Conservation (phyloP, 2,329 filamentous ascomycete species). For the Colletotrichum sp. region DNA sequence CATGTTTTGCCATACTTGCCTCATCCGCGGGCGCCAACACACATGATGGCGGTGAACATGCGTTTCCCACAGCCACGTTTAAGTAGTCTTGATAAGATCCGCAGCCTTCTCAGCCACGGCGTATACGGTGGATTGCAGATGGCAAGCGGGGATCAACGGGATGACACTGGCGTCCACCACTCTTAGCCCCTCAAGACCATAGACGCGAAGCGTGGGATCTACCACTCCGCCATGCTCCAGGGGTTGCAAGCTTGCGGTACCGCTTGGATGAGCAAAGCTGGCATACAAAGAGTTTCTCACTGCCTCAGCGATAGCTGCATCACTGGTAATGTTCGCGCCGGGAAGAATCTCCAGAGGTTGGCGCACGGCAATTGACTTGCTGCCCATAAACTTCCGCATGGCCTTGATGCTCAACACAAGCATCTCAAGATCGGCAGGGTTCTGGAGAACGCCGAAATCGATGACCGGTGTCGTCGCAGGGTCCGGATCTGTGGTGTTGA, state of each 20-base stretch:
- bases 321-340: background rate
- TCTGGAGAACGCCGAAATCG: conserved; percentile 41
- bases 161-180: conserved; percentile 35
- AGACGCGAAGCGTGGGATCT: conserved; percentile 31
- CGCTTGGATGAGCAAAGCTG: conserved; percentile 42
- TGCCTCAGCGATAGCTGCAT: background rate
- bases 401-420: conserved; percentile 32
- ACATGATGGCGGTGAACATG: background rate
- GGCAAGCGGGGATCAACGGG: conserved; percentile 32
- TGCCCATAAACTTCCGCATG: conserved; percentile 33
- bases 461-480: conserved; percentile 37
- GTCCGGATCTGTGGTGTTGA: conserved; percentile 34
- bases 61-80: background rate
- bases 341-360: conserved; percentile 4
- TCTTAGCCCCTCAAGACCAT: conserved; percentile 30
- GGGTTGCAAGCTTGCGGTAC: conserved; percentile 54
- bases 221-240: conserved; percentile 39
- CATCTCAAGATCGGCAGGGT: conserved; percentile 41
- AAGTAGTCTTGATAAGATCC: background rate
- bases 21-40: background rate
- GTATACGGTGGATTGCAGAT: conserved; percentile 38
- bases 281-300: background rate
- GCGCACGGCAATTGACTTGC: background rate
- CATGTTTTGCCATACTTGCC: background rate
- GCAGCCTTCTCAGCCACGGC: conserved; percentile 37